Evolutionary conservation across 345 rosid species (phyloP).

Genomic region (Ailanthus altissimus): DNA sequence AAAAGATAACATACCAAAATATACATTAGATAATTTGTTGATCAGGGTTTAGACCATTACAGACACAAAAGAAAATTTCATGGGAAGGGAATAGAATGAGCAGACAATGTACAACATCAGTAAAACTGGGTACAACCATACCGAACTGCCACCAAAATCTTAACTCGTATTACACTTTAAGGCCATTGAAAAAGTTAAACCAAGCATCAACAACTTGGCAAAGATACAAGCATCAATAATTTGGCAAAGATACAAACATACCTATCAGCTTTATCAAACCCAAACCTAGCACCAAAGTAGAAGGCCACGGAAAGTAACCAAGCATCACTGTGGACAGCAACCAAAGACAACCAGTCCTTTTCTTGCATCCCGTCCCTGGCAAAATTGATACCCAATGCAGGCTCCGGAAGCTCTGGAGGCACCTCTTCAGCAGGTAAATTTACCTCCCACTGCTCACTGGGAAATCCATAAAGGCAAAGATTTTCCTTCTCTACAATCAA

Average conservation of each 20-base stretch:
- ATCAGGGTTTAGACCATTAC: neutral
- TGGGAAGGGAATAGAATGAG: neutral
- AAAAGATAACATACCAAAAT: neutral
- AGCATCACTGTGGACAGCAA: slow-evolving; percentile 61
- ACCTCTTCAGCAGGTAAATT: slow-evolving; percentile 67
- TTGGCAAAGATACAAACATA: slow-evolving; percentile 21
- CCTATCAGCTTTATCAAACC: slow-evolving; percentile 62
- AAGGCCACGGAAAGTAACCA: slow-evolving; percentile 64
- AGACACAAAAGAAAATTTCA: neutral
- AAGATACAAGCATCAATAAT: neutral
- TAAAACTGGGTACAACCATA: neutral
- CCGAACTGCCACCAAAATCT: neutral
- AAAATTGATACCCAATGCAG: slow-evolving; percentile 60
- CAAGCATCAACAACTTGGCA: neutral
- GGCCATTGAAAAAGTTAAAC: slow-evolving; percentile 11
- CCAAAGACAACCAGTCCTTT: slow-evolving; percentile 61
- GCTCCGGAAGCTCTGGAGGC: slow-evolving; percentile 68
- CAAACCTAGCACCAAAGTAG: slow-evolving; percentile 59
- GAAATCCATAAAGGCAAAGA: slow-evolving; percentile 56
- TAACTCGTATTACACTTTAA: neutral
- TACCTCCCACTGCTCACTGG: slow-evolving; percentile 65
- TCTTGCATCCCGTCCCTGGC: slow-evolving; percentile 71
- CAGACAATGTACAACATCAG: neutral
- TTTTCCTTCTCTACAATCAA: slow-evolving; percentile 50
- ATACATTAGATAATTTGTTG: neutral